These are phyloP conservation scores for Colletotrichum graminicola DNA, from an alignment of 2,329 filamentous ascomycete species.

Conservation along the genomic window DNA sequence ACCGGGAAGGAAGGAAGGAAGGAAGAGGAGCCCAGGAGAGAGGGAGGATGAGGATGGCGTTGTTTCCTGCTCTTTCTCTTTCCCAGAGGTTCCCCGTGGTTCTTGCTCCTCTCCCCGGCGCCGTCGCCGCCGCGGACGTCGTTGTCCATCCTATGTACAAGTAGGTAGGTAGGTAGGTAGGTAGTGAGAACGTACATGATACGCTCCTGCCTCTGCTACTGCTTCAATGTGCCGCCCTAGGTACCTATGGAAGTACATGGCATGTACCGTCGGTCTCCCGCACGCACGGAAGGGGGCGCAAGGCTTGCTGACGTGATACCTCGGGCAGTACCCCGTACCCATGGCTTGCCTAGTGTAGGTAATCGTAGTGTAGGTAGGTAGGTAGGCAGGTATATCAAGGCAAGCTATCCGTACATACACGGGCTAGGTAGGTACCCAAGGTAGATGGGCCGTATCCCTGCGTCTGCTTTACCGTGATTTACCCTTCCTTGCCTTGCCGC, in stretches of 20 bases:
- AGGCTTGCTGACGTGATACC: slow-evolving; percentile 20
- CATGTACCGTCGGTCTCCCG: not conserved
- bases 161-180: too few species aligned
- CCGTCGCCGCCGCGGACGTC: not conserved
- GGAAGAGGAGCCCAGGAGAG: not conserved
- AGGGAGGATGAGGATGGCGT: slow-evolving; percentile 3
- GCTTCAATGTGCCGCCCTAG: too few species aligned
- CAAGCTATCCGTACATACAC: too few species aligned
- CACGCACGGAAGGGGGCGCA: slow-evolving; percentile 14
- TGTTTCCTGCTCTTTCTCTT: slow-evolving; percentile 11
- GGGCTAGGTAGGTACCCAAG: too few species aligned
- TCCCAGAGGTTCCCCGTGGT: slow-evolving; percentile 28
- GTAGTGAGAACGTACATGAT: not conserved
- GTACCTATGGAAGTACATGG: not conserved
- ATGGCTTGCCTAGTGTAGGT: not conserved
- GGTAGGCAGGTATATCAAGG: too few species aligned
- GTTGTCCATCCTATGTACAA: not conserved
- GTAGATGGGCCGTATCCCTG: not conserved
- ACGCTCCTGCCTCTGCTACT: too few species aligned
- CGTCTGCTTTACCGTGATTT: not conserved
- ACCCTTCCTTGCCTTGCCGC: not conserved
- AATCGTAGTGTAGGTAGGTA: too few species aligned
- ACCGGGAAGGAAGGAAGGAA: not conserved
- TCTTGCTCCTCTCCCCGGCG: not conserved
- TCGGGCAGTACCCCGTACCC: slow-evolving; percentile 25